A percentile compares a stretch with the other conserved stretches of the same genome.
Evolutionary conservation across 768 basidiomycete genomes (phyloP).

Genomic region (Serendipita sp.): DNA sequence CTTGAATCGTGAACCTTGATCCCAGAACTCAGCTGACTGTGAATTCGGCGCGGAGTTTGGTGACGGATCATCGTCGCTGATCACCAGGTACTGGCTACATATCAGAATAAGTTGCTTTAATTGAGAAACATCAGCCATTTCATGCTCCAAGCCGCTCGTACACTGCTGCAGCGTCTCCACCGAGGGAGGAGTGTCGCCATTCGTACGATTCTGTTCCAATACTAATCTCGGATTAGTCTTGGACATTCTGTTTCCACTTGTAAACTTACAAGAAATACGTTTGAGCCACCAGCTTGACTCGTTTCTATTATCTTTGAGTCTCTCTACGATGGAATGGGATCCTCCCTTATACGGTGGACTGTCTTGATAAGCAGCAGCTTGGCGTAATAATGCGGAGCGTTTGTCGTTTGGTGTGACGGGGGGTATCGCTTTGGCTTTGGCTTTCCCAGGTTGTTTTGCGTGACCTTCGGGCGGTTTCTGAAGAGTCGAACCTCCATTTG

Average conservation of each 20-base stretch:
- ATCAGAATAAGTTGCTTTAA: conserved; percentile 22
- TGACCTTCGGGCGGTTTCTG: not conserved
- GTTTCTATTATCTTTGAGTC: conserved; percentile 41
- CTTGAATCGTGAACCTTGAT: conserved; percentile 52
- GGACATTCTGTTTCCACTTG: not conserved
- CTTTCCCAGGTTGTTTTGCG: not conserved
- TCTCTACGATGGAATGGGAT: conserved; percentile 48
- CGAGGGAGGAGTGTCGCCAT: too few species aligned
- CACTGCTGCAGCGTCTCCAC: conserved; percentile 22
- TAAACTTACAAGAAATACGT: conserved; percentile 46
- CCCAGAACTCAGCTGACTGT: conserved; percentile 41
- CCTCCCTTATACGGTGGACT: conserved; percentile 49
- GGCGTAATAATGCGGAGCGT: conserved; percentile 43
- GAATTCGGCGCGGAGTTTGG: not conserved
- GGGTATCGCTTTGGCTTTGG: conserved; percentile 19
- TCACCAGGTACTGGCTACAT: conserved; percentile 39
- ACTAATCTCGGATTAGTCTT: too few species aligned
- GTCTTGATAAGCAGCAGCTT: conserved; percentile 66
- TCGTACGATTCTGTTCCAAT: too few species aligned
- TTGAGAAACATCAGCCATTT: not conserved
- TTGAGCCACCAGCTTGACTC: conserved; percentile 79
- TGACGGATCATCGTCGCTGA: not conserved
- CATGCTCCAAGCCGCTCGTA: conserved; percentile 24
- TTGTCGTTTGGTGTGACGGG: conserved; percentile 55
- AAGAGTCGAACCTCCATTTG: not conserved